Evolutionary conservation across 2,329 filamentous ascomycete genomes (phyloP).

Genomic region (Fusarium subtropicale): DNA sequence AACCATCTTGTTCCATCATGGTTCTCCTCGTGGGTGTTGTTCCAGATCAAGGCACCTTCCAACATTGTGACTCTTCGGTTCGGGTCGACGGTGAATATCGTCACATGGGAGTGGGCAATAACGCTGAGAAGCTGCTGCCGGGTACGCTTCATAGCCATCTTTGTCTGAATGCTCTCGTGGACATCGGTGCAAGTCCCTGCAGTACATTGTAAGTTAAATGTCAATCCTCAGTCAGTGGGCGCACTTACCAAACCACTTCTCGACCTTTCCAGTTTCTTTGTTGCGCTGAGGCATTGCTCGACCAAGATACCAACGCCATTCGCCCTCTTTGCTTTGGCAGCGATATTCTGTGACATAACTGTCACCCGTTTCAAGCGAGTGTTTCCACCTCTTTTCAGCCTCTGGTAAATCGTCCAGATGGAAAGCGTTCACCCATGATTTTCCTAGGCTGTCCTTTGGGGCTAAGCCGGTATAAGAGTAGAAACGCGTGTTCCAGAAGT

Average conservation of each 20-base stretch:
- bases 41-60: conserved; percentile 74
- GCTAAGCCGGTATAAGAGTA: conserved; percentile 80
- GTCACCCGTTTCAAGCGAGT: conserved; percentile 73
- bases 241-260: conserved; percentile 78
- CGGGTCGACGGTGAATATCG: conserved; percentile 77
- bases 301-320: conserved; percentile 84
- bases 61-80: conserved; percentile 73
- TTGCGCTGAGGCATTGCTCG: conserved; percentile 76
- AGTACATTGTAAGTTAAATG: neutral
- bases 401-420: conserved; percentile 75
- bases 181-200: conserved; percentile 79
- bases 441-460: conserved; percentile 70
- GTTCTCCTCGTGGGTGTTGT: conserved; percentile 55
- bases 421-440: conserved; percentile 72
- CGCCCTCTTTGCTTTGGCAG: conserved; percentile 72
- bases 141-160: conserved; percentile 72
- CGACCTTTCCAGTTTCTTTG: conserved; percentile 72
- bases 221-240: neutral
- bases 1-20: conserved; percentile 59
- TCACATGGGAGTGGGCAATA: conserved; percentile 79
- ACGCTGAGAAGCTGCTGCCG: conserved; percentile 79
- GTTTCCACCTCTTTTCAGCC: conserved; percentile 68
- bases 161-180: conserved; percentile 77
- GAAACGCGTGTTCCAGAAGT: conserved; percentile 84
- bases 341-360: conserved; percentile 79